Conservation (phyloP, 2,329 filamentous ascomycete genomes). For the Tolypocladium ophioglossoides region DNA sequence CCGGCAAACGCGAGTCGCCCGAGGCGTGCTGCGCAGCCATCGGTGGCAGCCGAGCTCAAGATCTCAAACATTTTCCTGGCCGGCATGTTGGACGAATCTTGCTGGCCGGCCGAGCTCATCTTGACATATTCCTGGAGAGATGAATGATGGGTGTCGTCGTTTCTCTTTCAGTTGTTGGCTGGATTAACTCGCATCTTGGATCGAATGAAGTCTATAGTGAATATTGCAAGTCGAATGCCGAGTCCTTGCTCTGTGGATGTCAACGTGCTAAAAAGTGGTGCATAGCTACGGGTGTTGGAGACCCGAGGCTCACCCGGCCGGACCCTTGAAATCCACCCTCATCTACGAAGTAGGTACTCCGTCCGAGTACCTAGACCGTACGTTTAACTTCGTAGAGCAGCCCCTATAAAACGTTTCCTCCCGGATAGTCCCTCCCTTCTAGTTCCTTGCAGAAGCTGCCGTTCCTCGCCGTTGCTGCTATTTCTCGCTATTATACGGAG, state of each 20-base stretch:
- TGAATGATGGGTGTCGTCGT: neutral
- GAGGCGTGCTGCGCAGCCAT: constrained; percentile 46
- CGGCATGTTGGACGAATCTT: constrained; percentile 12
- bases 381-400: no score
- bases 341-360: no score
- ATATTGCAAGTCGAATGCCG: neutral
- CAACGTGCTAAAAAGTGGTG: neutral
- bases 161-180: neutral
- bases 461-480: no score
- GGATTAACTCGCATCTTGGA: no score
- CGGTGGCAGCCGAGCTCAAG: constrained; percentile 27
- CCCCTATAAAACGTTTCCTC: no score
- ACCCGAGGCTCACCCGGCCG: neutral
- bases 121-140: constrained; percentile 9
- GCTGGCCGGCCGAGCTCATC: constrained; percentile 15
- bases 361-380: no score
- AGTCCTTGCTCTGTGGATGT: neutral
- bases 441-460: no score
- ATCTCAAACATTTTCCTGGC: constrained; percentile 31
- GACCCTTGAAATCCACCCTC: neutral
- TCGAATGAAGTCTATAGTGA: neutral
- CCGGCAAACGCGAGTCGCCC: constrained; percentile 54
- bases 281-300: neutral
- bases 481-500: no score
- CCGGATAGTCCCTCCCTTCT: no score